Conservation (phyloP, 805 yeast genomes). For the Ogataea populi-albae region DNA sequence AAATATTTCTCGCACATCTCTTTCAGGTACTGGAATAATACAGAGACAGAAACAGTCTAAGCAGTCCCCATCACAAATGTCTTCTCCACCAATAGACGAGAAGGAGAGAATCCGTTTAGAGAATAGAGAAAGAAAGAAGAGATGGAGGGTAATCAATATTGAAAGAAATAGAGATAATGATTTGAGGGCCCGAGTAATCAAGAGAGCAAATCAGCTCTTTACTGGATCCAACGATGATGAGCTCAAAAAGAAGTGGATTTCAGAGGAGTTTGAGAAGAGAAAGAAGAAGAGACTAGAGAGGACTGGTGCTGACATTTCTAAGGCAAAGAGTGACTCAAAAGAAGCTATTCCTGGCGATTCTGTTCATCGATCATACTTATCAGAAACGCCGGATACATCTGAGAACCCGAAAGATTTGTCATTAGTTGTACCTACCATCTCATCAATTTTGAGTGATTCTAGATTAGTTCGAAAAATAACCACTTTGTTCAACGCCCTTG, state of each 20-base stretch:
- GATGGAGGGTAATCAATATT: slow-evolving; percentile 79
- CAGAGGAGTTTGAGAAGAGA: slow-evolving; percentile 65
- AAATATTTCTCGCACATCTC: slow-evolving; percentile 1
- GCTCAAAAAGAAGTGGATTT: slow-evolving; percentile 65
- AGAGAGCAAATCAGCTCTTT: slow-evolving; percentile 65
- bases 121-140: slow-evolving; percentile 74
- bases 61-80: background rate
- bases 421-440: slow-evolving; percentile 1
- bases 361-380: background rate
- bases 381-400: background rate
- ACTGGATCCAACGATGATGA: slow-evolving; percentile 57
- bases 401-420: slow-evolving; percentile 7
- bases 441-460: slow-evolving; percentile 16
- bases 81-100: slow-evolving; percentile 31
- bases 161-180: slow-evolving; percentile 87
- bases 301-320: slow-evolving; percentile 17
- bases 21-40: slow-evolving; percentile 1
- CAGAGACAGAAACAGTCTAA: background rate
- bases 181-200: slow-evolving; percentile 70
- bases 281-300: slow-evolving; percentile 55
- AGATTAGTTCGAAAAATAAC: slow-evolving; percentile 6
- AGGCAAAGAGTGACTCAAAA: background rate
- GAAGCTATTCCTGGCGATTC: slow-evolving; percentile 4
- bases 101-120: slow-evolving; percentile 61
- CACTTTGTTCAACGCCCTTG: slow-evolving; percentile 29